These are phyloP conservation scores for Chloropicon primus DNA, from an alignment of 139 green algal species.

Conservation along the genomic window DNA sequence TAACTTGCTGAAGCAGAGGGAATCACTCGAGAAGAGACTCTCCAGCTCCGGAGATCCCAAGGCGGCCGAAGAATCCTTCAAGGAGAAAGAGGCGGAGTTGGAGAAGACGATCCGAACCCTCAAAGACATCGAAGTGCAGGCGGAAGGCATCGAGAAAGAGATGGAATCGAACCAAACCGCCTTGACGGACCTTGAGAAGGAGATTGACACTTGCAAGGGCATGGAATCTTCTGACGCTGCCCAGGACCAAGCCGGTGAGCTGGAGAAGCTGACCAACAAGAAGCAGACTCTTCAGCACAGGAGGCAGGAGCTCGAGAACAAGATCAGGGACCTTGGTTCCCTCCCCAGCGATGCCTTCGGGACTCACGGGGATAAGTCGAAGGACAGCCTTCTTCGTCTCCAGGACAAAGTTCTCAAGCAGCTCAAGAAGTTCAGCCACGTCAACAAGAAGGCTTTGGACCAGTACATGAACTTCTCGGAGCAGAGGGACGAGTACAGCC, in stretches of 20 bases:
- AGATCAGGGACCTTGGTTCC: slow-evolving; percentile 80
- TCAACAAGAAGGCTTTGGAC: slow-evolving; percentile 95
- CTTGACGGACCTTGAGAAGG: background rate
- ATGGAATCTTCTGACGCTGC: background rate
- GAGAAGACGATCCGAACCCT: background rate
- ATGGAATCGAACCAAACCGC: background rate
- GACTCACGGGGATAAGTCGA: slow-evolving; percentile 40
- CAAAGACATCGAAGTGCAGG: background rate
- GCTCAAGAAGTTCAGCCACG: slow-evolving; percentile 57
- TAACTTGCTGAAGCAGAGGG: slow-evolving; percentile 37
- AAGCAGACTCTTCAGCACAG: background rate
- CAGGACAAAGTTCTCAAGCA: slow-evolving; percentile 16
- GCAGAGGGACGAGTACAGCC: slow-evolving; percentile 38
- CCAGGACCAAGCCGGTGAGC: background rate
- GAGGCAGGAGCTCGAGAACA: slow-evolving; percentile 51
- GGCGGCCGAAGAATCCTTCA: slow-evolving; percentile 13
- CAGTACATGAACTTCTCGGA: slow-evolving; percentile 89
- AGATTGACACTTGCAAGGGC: background rate
- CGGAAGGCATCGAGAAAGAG: background rate
- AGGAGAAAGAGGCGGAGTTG: slow-evolving; percentile 34
- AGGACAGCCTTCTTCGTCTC: background rate
- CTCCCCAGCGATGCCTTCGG: slow-evolving; percentile 77
- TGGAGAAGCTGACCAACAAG: background rate
- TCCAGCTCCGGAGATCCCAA: slow-evolving; percentile 13
- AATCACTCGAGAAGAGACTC: slow-evolving; percentile 33